Conservation (phyloP, 495 filamentous ascomycete genomes). For the Penicillium canariense region DNA sequence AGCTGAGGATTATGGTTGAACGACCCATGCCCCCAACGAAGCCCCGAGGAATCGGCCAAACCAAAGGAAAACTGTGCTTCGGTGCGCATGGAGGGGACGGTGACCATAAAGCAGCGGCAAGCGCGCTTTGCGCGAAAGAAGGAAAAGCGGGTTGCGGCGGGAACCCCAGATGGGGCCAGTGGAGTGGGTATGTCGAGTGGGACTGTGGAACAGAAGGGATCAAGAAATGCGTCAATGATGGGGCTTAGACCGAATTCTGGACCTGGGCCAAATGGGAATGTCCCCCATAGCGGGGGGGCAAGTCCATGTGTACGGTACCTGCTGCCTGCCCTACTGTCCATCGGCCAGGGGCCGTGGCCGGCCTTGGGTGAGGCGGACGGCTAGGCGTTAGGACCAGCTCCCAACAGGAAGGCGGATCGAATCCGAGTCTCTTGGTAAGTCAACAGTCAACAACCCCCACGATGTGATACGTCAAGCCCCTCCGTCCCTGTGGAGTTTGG, state of each 20-base stretch:
- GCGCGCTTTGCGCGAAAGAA: conserved; percentile 43
- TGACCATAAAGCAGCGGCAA: conserved; percentile 34
- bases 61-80: background rate
- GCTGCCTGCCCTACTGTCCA: conserved; percentile 18
- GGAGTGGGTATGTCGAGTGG: conserved; percentile 24
- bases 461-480: conserved; percentile 22
- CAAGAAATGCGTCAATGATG: background rate
- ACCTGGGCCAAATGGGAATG: too few species aligned
- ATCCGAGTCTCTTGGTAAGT: conserved; percentile 1
- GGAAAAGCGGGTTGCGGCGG: conserved; percentile 39
- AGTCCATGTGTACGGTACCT: conserved; percentile 6
- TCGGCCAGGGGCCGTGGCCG: too few species aligned
- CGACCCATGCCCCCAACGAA: background rate
- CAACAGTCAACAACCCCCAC: conserved; percentile 6
- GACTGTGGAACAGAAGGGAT: conserved; percentile 19
- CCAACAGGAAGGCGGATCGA: background rate
- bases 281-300: too few species aligned
- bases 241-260: conserved; percentile 9
- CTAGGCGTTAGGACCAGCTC: background rate
- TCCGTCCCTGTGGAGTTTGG: conserved; percentile 3
- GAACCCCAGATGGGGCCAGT: conserved; percentile 33
- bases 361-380: background rate
- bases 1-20: background rate
- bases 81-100: background rate
- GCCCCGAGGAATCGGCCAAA: background rate